Percentiles rank a stretch among this genome's conserved stretches.
Evolutionary conservation across 306 rosid species (phyloP).

Genomic region (Mimosa pudica): DNA sequence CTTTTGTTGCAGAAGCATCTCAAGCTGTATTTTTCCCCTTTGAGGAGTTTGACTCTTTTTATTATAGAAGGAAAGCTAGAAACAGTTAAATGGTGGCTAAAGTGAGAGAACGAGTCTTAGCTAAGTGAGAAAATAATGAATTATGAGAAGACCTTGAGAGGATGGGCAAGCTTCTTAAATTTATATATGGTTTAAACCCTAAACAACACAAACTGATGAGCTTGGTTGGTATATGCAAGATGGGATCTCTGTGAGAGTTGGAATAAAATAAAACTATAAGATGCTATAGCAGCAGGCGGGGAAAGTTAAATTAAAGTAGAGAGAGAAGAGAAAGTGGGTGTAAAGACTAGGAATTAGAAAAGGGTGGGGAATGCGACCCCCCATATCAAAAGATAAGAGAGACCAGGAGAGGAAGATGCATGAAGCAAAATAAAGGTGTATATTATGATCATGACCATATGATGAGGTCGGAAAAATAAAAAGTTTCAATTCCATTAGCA

Average conservation of each 20-base stretch:
- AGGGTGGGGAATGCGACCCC: background rate
- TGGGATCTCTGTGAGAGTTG: conserved; percentile 45
- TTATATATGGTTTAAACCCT: conserved; percentile 32
- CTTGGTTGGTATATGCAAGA: conserved; percentile 38
- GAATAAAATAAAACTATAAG: conserved; percentile 44
- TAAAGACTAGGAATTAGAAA: conserved; percentile 21
- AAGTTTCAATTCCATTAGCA: conserved; percentile 52
- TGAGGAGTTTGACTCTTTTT: conserved; percentile 29
- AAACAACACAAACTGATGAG: conserved; percentile 28
- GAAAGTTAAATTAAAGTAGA: conserved; percentile 54
- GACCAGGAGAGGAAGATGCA: conserved; percentile 8
- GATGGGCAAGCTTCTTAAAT: conserved; percentile 24
- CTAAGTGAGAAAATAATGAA: conserved; percentile 19
- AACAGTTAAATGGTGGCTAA: conserved; percentile 31
- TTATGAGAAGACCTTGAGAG: conserved; percentile 37
- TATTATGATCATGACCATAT: conserved; percentile 66
- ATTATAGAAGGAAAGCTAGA: conserved; percentile 36
- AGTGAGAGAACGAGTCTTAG: conserved; percentile 5
- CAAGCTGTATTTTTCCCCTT: conserved; percentile 16
- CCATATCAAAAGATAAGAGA: background rate
- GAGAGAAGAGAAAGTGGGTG: conserved; percentile 8
- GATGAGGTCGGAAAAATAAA: conserved; percentile 56
- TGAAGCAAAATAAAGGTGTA: conserved; percentile 47
- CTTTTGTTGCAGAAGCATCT: conserved; percentile 33
- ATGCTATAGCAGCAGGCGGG: conserved; percentile 56